Percentiles rank a stretch among this genome's conserved stretches.
Conservation (phyloP, 192 early-diverging fungal species). For the Ambispora gerdemannii region DNA sequence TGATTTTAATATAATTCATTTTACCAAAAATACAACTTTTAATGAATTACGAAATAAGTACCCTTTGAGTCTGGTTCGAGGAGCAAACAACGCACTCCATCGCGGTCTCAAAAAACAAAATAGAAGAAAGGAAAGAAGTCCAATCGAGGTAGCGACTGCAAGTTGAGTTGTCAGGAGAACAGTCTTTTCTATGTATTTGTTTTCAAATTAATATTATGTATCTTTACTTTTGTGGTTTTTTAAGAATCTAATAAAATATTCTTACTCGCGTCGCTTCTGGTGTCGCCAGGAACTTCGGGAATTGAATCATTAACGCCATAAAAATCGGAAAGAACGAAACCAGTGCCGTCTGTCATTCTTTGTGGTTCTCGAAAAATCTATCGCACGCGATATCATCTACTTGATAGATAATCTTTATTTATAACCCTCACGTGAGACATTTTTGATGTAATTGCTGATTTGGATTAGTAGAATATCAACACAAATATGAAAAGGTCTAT, state of each 20-base stretch:
- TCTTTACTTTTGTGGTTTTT: too few species aligned
- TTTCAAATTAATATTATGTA: too few species aligned
- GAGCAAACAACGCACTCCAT: slow-evolving; percentile 43
- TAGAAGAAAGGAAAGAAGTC: slow-evolving; percentile 32
- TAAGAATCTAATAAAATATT: too few species aligned
- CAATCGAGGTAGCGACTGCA: slow-evolving; percentile 27
- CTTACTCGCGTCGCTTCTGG: not conserved
- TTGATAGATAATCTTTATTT: too few species aligned
- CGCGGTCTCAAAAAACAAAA: slow-evolving; percentile 41
- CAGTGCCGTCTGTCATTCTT: not conserved
- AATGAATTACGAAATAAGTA: not conserved
- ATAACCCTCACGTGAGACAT: too few species aligned
- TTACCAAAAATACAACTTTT: not conserved
- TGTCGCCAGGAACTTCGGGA: not conserved
- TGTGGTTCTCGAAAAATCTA: too few species aligned
- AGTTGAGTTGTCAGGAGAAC: slow-evolving; percentile 42
- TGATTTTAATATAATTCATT: not conserved
- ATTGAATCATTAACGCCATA: not conserved
- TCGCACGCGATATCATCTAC: too few species aligned
- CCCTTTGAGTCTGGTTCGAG: slow-evolving; percentile 38
- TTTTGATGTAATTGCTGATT: too few species aligned
- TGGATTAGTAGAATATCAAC: too few species aligned
- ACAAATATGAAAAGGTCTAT: too few species aligned
- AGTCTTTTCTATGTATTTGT: slow-evolving; percentile 30
- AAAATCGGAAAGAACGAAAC: too few species aligned